These are phyloP conservation scores for Daedaleopsis sinensis DNA, from an alignment of 768 basidiomycete species.

Conservation along the genomic window DNA sequence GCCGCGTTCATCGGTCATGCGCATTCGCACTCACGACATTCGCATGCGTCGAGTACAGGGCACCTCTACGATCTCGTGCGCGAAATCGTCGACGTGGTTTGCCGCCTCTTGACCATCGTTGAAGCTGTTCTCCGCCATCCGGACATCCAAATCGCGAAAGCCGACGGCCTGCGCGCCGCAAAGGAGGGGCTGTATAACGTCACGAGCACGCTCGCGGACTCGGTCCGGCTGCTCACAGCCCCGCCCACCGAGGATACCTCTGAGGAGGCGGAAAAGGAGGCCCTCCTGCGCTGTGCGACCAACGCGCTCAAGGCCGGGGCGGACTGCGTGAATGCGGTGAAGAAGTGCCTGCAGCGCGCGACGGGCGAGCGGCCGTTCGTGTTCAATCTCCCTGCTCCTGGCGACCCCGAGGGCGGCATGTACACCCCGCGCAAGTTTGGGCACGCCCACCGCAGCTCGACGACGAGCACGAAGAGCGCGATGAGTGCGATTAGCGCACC, in stretches of 20 bases:
- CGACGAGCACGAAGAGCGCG: constrained; percentile 2
- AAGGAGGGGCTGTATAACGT: constrained; percentile 85
- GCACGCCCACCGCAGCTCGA: constrained; percentile 24
- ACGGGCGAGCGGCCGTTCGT: constrained; percentile 64
- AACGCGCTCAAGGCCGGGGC: constrained; percentile 84
- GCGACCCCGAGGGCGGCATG: constrained; percentile 45
- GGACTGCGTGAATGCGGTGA: constrained; percentile 87
- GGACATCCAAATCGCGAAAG: constrained; percentile 63
- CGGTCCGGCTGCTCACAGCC: constrained; percentile 76
- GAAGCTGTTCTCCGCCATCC: constrained; percentile 85
- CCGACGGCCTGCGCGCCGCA: constrained; percentile 65
- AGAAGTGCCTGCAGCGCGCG: constrained; percentile 73
- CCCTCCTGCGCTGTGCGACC: constrained; percentile 83
- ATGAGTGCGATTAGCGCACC: constrained; percentile 15
- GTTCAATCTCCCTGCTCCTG: constrained; percentile 59
- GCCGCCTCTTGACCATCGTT: constrained; percentile 87
- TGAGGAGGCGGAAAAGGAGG: constrained; percentile 83
- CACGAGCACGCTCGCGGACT: constrained; percentile 85
- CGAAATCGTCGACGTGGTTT: constrained; percentile 92
- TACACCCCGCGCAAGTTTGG: constrained; percentile 55
- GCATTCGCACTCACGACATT: constrained; percentile 86
- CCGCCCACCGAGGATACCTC: constrained; percentile 48
- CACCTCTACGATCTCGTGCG: constrained; percentile 95
- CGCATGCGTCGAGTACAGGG: constrained; percentile 92
- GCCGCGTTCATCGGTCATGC: constrained; percentile 98